Percentiles rank a stretch among this genome's conserved stretches.
Conservation (phyloP, 768 basidiomycete genomes). For the Boletus vermiculosoides region DNA sequence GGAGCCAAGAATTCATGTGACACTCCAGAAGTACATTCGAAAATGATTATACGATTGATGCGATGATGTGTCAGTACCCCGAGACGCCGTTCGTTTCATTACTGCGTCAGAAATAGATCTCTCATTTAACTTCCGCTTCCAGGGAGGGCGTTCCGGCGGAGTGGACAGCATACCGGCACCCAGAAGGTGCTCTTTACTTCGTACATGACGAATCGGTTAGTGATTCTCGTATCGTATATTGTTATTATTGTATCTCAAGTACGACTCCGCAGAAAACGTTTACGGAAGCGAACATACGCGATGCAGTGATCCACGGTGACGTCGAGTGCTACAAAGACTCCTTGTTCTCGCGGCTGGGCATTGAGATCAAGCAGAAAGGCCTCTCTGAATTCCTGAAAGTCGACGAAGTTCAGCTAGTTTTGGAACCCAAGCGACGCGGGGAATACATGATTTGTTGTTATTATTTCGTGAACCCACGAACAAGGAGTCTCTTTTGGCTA, state of each 20-base stretch:
- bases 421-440: constrained; percentile 39
- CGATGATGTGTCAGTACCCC: constrained; percentile 19
- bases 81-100: constrained; percentile 19
- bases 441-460: constrained; percentile 35
- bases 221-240: not conserved
- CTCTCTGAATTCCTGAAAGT: constrained; percentile 29
- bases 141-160: constrained; percentile 28
- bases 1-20: not conserved
- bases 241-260: constrained; percentile 1
- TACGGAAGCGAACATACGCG: constrained; percentile 54
- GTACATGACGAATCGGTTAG: constrained; percentile 45
- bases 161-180: constrained; percentile 52
- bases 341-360: constrained; percentile 21
- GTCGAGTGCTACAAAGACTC: constrained; percentile 35
- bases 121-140: not conserved
- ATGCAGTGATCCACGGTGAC: constrained; percentile 32
- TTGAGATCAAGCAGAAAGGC: constrained; percentile 6
- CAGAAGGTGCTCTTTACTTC: constrained; percentile 63
- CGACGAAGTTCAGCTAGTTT: constrained; percentile 41
- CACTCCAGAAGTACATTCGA: not conserved
- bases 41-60: constrained; percentile 8
- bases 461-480: constrained; percentile 51
- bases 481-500: constrained; percentile 54
- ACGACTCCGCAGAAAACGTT: constrained; percentile 44
- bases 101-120: not conserved